Base-by-base conservation (phyloP, 257 asterid genomes). In the Solanum raphanifolium region DNA sequence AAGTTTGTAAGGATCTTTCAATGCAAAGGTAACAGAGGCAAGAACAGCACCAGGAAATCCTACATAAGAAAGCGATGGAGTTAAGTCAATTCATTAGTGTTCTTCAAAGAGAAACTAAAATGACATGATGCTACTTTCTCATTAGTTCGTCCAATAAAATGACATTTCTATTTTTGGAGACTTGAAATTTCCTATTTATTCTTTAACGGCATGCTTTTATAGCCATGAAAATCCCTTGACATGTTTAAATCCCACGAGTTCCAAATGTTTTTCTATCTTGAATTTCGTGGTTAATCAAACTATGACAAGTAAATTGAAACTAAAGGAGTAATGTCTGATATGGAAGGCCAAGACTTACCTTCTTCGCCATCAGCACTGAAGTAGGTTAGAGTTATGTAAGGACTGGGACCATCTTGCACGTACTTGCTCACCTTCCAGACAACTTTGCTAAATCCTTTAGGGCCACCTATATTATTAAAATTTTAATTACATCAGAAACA, bases 1-100 rank as follows among this genome's bases (percentile, higher is more conserved):
- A 23, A 86, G 89, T 39, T 46, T 87, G 88, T 72, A 76, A 9
- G 84, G 23, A 39, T 39, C 83, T 9, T 31, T 25, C 15, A 86
- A 7, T 35, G 88, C 52, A 10, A 71, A 88, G 38, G 68, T 90
- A 15, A 90, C 91, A 18, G 35, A 48, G 52, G 86, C 89, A 41
- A 25, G n/a, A 81, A 90, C 68, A 25, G 52, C 87, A 25, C 91
- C 91, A 3, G 91, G 90, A 83, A 90, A 88, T 71, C 90, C 90
- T 90, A 88, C 32, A 83, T 65, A 84, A 41, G 23, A 36, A 31
- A 74, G 36, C 43, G 21, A 18, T 81, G 41, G 29, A 3, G 2
- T 81, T 81, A 16, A 81, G 11, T 81, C 25, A 79, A 75, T 36
- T 38, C 52, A 73, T 34, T 11, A 23, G 32, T 12, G 31, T 35